Evolutionary conservation across 805 yeast genomes (phyloP), one percentile per base, ranked within the genome.

Genomic region (Sugiyamaella americana): DNA sequence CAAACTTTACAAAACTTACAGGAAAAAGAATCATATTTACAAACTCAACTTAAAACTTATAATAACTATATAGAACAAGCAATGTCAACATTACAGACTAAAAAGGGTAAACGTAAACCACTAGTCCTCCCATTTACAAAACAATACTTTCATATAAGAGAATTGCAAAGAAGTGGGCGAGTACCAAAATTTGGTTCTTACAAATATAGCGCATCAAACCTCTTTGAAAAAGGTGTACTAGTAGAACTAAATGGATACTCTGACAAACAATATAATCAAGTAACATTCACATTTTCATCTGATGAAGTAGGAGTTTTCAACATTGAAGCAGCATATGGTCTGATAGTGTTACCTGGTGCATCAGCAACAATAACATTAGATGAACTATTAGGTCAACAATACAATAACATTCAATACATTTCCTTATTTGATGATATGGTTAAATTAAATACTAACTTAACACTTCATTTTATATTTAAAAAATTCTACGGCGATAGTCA

Each of bases 141-240:
- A 59, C 91, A 85, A 55, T 83, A 80, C 62, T 82, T 82, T 66
- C 82, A 84, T 58, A 84, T 80, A 60, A 68, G 88, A 26, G 85
- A 81, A 52, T 66, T 85, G 55, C 79, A 79, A 58, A 79, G 75
- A 65, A 64, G 72, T 17, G 87, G 87, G 30, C 71, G 82, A 41
- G 64, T 82, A 29, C 87, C 91, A 1, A 76, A 75, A 59, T 85
- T 81, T 63, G 95, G 95, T 2, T 78, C 86, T 1, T 84, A 76
- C 68, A 80, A 80, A 61, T 85, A 86, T 67, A 75, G 87, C 0
- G 82, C 87, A 3, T 82, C 83, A 54, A 82, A 80, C 57, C 72
- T 91, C 34, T 70, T 76, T 58, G 96, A 88, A 48, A 82, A 77
- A 52, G 82, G 84, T 0, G 75, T 88, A 1, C 61, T 89, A 18